Base-by-base conservation (phyloP, 2,329 filamentous ascomycete species). In the Claviceps purpurea region DNA sequence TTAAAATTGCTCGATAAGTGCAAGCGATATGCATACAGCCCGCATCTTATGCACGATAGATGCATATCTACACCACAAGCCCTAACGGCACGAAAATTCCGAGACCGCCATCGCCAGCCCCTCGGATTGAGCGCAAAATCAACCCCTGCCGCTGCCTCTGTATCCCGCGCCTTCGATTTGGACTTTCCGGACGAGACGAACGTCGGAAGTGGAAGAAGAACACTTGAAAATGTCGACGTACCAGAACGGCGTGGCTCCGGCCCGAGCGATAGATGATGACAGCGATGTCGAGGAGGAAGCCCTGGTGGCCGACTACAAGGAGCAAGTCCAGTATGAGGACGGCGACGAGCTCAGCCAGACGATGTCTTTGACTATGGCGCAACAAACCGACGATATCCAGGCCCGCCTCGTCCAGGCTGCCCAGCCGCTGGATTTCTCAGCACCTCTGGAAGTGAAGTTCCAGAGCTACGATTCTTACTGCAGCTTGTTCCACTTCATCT, bases 401-500 rank as follows among this genome's bases (percentile, higher is more conserved):
- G 85, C 88, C 57, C 87, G 93, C 68, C 79, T 98, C 57, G 84
- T 84, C 58, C 89, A 90, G 59, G 93, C 93, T 55, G 93, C 93
- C 58, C 91, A 93, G 64, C 93, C 93, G 50, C 78, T 98, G 60
- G 93, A 98, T 68, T 97, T 95, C 71, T 89, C 93, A 65, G 93
- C 93, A 47, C 88, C 90, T 38, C 79, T 98, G 52, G 93, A 97
- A 72, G 87, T 88, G 70, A 97, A 97, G 75, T 96, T 97, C 75
- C 85, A 89, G 70, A 96, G 90, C 75, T 98, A 98, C 78, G 93
- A 98, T 75, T 88, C 89, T 69, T 98, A 98, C 80, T 98, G 93
- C 84, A 95, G 88, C 72, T 77, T 98, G 62, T 98, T 98, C 77
- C 93, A 98, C 76, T 97, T 89, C 73, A 96, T 98, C 70, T 77